phyloP scores from a whole-genome alignment of 208 protist species.

The Crithidia bombi region DNA sequence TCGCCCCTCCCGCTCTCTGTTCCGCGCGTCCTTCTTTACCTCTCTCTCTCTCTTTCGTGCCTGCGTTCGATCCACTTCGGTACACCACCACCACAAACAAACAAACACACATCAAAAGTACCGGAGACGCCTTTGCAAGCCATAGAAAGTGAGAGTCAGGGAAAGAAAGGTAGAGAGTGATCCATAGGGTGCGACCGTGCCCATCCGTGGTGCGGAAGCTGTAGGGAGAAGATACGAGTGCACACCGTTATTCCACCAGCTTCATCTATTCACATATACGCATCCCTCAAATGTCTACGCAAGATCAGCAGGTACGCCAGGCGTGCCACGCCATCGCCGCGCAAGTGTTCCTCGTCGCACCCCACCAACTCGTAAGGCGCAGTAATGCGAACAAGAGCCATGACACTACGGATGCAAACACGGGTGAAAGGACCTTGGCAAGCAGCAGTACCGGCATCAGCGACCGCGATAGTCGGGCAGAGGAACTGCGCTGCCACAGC shows the following conservation, averaged over 20 bases:
- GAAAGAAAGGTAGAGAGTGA: too few relatives aligned
- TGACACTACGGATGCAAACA: not conserved
- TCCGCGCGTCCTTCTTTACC: too few relatives aligned
- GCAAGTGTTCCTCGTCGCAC: constrained; percentile 44
- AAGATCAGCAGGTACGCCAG: constrained; percentile 61
- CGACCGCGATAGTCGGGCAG: constrained; percentile 5
- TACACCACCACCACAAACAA: too few relatives aligned
- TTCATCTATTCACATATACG: too few relatives aligned
- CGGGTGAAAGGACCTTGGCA: not conserved
- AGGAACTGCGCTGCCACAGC: constrained; percentile 27
- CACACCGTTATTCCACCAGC: too few relatives aligned
- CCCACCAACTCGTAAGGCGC: not conserved
- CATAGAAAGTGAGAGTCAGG: not conserved
- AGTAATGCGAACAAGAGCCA: not conserved
- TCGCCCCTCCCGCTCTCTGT: too few relatives aligned
- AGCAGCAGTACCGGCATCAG: not conserved
- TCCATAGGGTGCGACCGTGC: too few relatives aligned
- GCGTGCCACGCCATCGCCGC: constrained; percentile 46
- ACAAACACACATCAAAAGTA: not conserved
- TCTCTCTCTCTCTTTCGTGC: too few relatives aligned
- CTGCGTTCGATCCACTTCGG: too few relatives aligned
- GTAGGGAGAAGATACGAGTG: too few relatives aligned
- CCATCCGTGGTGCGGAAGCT: too few relatives aligned
- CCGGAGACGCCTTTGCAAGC: not conserved
- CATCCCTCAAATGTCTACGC: constrained; percentile 40